A percentile compares a stretch with the other conserved stretches of the same genome.
These are phyloP conservation scores for Calonectria ilicicola DNA, from an alignment of 2,329 filamentous ascomycete species.

Conservation along the genomic window DNA sequence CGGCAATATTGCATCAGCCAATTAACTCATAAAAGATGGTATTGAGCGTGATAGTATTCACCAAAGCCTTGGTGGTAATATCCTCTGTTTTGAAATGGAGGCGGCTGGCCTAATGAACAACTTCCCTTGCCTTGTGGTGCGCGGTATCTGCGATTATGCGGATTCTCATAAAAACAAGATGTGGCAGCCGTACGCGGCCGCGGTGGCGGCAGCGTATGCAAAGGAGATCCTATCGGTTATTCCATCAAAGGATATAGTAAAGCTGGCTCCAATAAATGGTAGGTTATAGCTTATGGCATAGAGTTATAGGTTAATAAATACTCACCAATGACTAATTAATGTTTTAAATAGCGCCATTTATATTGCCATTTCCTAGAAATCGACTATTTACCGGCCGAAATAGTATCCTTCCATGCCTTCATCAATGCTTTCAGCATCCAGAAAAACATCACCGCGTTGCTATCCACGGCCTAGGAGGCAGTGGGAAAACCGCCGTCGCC, in stretches of 20 bases:
- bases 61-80: background rate
- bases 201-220: conserved; percentile 46
- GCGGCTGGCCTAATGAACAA: background rate
- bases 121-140: conserved; percentile 47
- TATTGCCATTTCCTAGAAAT: background rate
- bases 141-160: conserved; percentile 55
- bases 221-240: background rate
- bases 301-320: too few relatives aligned
- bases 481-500: too few relatives aligned
- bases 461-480: too few relatives aligned
- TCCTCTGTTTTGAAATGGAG: conserved; percentile 43
- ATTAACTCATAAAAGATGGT: too few relatives aligned
- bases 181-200: conserved; percentile 52
- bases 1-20: too few relatives aligned
- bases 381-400: conserved; percentile 33
- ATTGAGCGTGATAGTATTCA: too few relatives aligned
- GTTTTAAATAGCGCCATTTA: too few relatives aligned
- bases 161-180: conserved; percentile 53
- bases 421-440: too few relatives aligned
- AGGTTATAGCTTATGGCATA: too few relatives aligned
- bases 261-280: too few relatives aligned
- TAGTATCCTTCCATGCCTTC: conserved; percentile 33
- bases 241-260: background rate
- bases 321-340: background rate
- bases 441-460: too few relatives aligned